phyloP scores from a whole-genome alignment of 768 basidiomycete species.

The Phlegmacium glaucopus region DNA sequence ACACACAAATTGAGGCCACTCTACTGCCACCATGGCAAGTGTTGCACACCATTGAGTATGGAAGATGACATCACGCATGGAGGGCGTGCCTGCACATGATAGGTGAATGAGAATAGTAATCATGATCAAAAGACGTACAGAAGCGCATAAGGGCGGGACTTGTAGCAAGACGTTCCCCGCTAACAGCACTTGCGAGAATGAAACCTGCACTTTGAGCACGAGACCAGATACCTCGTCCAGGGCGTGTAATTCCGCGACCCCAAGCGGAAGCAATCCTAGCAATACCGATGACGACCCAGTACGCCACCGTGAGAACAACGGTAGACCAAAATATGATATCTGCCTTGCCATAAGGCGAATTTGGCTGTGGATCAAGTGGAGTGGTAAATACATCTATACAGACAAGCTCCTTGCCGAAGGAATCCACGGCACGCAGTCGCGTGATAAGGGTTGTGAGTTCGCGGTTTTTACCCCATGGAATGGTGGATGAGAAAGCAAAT shows the following conservation, averaged over 20 bases:
- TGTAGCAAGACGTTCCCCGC: slow-evolving; percentile 83
- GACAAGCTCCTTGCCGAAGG: slow-evolving; percentile 74
- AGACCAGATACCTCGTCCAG: slow-evolving; percentile 61
- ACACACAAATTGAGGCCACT: slow-evolving; percentile 95
- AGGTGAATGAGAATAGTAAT: slow-evolving; percentile 1
- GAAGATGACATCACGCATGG: slow-evolving; percentile 86
- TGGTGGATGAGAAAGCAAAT: slow-evolving; percentile 76
- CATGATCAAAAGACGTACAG: slow-evolving; percentile 47
- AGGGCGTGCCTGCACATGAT: slow-evolving; percentile 71
- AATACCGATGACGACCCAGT: slow-evolving; percentile 78
- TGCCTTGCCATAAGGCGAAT: slow-evolving; percentile 64
- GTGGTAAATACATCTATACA: slow-evolving; percentile 81
- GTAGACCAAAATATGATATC: slow-evolving; percentile 69
- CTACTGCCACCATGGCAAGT: slow-evolving; percentile 89
- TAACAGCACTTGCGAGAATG: slow-evolving; percentile 88
- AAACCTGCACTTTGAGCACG: slow-evolving; percentile 82
- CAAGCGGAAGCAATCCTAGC: slow-evolving; percentile 85
- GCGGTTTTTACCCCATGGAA: slow-evolving; percentile 62
- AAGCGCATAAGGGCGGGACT: slow-evolving; percentile 88
- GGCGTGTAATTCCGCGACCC: slow-evolving; percentile 64
- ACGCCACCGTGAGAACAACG: slow-evolving; percentile 70
- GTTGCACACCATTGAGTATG: slow-evolving; percentile 92
- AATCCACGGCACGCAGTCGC: slow-evolving; percentile 84
- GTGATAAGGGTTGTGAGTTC: slow-evolving; percentile 83
- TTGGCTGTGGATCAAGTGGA: slow-evolving; percentile 59